A percentile compares a stretch with the other conserved stretches of the same genome.
phyloP scores from a whole-genome alignment of 495 filamentous ascomycete species.

The Penicillium angulare region DNA sequence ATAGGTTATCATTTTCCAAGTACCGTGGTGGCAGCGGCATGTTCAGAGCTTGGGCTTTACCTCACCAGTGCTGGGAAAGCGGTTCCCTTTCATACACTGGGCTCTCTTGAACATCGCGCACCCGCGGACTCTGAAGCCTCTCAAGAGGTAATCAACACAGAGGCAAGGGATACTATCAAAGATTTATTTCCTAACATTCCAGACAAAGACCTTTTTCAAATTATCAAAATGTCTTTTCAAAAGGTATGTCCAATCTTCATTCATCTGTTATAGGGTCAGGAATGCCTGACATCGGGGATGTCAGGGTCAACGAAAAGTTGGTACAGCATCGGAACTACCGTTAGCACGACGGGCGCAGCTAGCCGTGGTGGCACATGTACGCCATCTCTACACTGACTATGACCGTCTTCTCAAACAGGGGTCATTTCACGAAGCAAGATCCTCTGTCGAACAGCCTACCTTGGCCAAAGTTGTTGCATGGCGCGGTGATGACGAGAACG shows the following conservation, averaged over 20 bases:
- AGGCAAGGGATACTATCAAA: constrained; percentile 69
- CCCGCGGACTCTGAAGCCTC: constrained; percentile 31
- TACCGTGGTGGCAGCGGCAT: constrained; percentile 53
- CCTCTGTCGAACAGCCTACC: constrained; percentile 65
- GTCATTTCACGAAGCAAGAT: constrained; percentile 66
- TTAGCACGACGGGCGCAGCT: constrained; percentile 76
- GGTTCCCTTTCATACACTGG: constrained; percentile 31
- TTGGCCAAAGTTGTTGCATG: constrained; percentile 76
- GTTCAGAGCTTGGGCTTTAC: constrained; percentile 42
- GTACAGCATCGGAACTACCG: constrained; percentile 62
- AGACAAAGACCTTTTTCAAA: constrained; percentile 67
- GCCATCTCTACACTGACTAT: constrained; percentile 84
- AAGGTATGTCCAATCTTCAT: constrained; percentile 54
- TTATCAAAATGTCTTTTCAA: constrained; percentile 80
- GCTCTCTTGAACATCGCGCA: constrained; percentile 6
- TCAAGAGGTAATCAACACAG: constrained; percentile 66
- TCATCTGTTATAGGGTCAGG: constrained; percentile 9
- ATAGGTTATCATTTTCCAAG: constrained; percentile 77
- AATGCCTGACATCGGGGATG: constrained; percentile 18
- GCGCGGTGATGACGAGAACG: constrained; percentile 82
- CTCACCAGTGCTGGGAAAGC: constrained; percentile 45
- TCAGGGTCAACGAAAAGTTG: constrained; percentile 61
- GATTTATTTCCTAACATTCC: constrained; percentile 90
- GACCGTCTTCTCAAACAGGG: constrained; percentile 69
- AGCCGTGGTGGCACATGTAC: constrained; percentile 81